phyloP scores from a whole-genome alignment of 176 grass and related monocot genomes.

The Avena sativa region DNA sequence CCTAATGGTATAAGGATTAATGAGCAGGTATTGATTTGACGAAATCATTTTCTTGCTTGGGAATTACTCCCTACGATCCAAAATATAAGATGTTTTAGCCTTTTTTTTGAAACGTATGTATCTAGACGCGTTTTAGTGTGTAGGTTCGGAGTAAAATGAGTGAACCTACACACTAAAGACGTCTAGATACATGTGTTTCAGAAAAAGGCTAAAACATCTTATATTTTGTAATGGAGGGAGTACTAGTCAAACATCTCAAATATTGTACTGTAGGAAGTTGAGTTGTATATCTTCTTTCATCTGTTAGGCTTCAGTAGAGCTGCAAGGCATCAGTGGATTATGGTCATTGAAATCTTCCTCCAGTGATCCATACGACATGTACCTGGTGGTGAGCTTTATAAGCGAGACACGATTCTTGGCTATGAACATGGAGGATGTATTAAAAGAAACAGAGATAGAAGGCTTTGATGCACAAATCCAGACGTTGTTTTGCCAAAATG shows the following conservation, averaged over 20 bases:
- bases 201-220: no score
- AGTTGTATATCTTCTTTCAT: conserved; percentile 38
- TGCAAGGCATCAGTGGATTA: conserved; percentile 96
- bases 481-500: conserved; percentile 97
- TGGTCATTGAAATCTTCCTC: conserved; percentile 89
- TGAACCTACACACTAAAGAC: no score
- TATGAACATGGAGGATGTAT: conserved; percentile 97
- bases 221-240: no score
- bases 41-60: not conserved
- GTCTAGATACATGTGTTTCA: no score
- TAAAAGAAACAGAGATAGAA: conserved; percentile 95
- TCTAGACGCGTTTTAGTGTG: not conserved
- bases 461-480: conserved; percentile 90
- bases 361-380: conserved; percentile 73
- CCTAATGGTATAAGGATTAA: conserved; percentile 92
- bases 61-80: not conserved
- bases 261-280: conserved; percentile 5
- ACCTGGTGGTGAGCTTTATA: conserved; percentile 97
- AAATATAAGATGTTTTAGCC: no score
- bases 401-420: conserved; percentile 93
- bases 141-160: no score
- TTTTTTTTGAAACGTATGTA: no score
- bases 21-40: conserved; percentile 71
- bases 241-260: not conserved
- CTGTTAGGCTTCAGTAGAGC: conserved; percentile 89